These are phyloP conservation scores for Antitrichia curtipendula DNA, from an alignment of 225 moss, liverwort and hornwort species.

Conservation along the genomic window DNA sequence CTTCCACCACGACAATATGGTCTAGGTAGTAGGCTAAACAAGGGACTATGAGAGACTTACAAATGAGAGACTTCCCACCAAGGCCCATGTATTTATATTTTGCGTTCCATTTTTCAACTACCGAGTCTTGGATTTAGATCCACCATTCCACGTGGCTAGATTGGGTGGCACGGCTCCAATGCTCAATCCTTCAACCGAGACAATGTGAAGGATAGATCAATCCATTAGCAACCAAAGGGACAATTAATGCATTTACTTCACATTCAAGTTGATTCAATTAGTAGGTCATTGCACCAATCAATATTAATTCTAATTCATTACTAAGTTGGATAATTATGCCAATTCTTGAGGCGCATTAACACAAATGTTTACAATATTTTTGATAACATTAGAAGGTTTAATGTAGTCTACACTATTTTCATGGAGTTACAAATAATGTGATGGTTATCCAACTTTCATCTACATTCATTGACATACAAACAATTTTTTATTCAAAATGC, in stretches of 20 bases:
- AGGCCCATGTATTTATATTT: not conserved
- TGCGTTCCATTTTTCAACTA: not conserved
- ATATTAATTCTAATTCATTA: not conserved
- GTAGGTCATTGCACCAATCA: rapidly evolving
- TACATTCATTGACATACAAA: not conserved
- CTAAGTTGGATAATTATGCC: not conserved
- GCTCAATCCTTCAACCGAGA: not conserved
- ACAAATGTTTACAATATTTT: too few relatives aligned
- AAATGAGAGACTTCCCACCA: not conserved
- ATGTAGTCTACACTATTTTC: not conserved
- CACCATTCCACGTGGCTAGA: not conserved
- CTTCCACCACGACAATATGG: not conserved
- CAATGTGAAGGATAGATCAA: too few relatives aligned
- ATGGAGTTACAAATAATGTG: not conserved
- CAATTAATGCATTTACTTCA: too few relatives aligned
- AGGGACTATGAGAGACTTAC: not conserved
- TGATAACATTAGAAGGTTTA: not conserved
- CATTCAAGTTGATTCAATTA: too few relatives aligned
- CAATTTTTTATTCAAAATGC: not conserved
- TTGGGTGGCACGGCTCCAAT: not conserved
- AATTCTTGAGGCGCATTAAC: not conserved
- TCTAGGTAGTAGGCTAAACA: too few relatives aligned
- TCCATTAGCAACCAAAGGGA: too few relatives aligned
- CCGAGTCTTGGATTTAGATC: not conserved
- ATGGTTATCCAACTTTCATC: not conserved